phyloP scores from a whole-genome alignment of 2,329 filamentous ascomycete species.

The Amauroascus verrucosus region DNA sequence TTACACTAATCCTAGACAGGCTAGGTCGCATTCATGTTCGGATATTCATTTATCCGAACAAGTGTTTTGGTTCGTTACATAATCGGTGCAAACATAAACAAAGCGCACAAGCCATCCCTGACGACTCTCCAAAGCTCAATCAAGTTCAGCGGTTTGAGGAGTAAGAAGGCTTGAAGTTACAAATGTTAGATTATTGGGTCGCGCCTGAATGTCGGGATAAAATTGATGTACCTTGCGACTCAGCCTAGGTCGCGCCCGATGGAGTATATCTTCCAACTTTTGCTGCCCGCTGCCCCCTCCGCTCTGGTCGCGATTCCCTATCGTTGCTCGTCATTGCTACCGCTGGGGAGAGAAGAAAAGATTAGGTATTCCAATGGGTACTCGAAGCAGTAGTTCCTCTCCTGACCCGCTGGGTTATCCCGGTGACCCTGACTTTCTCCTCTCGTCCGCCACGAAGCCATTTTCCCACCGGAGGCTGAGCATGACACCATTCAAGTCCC shows the following conservation, averaged over 20 bases:
- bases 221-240: neutral
- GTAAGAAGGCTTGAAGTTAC: neutral
- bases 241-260: neutral
- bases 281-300: conserved; percentile 3
- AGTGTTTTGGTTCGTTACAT: neutral
- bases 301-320: neutral
- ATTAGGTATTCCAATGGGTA: conserved; percentile 21
- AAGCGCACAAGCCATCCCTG: conserved; percentile 13
- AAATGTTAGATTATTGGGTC: neutral
- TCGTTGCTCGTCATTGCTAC: neutral
- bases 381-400: conserved; percentile 32
- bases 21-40: neutral
- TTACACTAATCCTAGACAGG: neutral
- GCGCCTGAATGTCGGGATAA: neutral
- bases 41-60: neutral
- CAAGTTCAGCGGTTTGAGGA: neutral
- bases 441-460: conserved; percentile 34
- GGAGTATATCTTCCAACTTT: neutral
- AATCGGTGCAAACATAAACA: conserved; percentile 12
- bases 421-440: conserved; percentile 34
- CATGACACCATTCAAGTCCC: conserved; percentile 30
- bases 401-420: conserved; percentile 36
- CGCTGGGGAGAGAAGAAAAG: neutral
- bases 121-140: neutral
- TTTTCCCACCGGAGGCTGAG: conserved; percentile 31